Evolutionary conservation across 2,329 filamentous ascomycete species (phyloP).

Genomic region (Meredithiella fracta): DNA sequence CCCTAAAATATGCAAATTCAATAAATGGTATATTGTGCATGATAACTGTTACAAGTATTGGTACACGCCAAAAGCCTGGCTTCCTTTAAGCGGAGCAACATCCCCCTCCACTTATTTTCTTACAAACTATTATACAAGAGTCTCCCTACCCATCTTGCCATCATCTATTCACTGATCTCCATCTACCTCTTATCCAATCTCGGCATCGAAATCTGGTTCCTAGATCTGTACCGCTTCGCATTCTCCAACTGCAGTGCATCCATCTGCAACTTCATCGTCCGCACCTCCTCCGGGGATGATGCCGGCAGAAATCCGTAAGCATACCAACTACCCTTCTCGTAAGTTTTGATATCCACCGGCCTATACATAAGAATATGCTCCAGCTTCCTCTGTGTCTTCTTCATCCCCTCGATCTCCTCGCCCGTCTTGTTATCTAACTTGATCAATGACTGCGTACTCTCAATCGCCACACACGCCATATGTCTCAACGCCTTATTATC

Average conservation of each 20-base stretch:
- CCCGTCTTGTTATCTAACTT: constrained; percentile 25
- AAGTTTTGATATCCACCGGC: constrained; percentile 29
- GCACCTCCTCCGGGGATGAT: constrained; percentile 30
- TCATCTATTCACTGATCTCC: not conserved
- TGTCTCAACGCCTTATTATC: constrained; percentile 27
- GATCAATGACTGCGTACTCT: constrained; percentile 37
- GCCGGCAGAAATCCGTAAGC: constrained; percentile 47
- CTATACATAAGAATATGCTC: constrained; percentile 51
- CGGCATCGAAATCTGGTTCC: constrained; percentile 12
- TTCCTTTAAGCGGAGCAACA: not conserved
- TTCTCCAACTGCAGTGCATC: constrained; percentile 15
- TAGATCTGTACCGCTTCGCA: constrained; percentile 21
- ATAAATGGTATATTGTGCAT: constrained; percentile 12
- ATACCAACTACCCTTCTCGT: constrained; percentile 37
- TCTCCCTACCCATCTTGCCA: not conserved
- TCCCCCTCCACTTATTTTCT: not conserved
- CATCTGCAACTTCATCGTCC: constrained; percentile 8
- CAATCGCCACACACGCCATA: constrained; percentile 45
- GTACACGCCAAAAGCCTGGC: constrained; percentile 12
- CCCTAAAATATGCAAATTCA: constrained; percentile 5
- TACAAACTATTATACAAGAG: constrained; percentile 9
- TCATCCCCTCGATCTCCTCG: constrained; percentile 28
- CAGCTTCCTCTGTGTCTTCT: constrained; percentile 35
- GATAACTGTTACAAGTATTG: constrained; percentile 13
- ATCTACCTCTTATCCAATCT: not conserved